Evolutionary conservation across 2,329 filamentous ascomycete species (phyloP), one percentile per base, ranked within the genome.

Genomic region (Knoxdaviesia capensis): DNA sequence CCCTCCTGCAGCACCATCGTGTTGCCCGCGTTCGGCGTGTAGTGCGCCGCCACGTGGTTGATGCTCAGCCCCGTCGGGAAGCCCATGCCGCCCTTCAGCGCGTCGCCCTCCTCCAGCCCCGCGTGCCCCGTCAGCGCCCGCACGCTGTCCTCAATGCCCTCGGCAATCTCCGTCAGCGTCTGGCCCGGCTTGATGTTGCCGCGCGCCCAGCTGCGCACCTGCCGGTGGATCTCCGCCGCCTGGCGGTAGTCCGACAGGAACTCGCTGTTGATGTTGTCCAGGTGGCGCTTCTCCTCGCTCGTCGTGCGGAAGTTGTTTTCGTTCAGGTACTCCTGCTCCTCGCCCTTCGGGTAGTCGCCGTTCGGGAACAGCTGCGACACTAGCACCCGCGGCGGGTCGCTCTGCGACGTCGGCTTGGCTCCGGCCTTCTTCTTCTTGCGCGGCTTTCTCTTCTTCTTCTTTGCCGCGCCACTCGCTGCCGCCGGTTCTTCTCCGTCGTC

Each of bases 371-470:
- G 67, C 50, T 77, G 73, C 33, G 80, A 76, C 34, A 92, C 60
- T 36, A 75, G 68, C 29, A 90, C 76, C 38, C 80, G 74, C 3
- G 84, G 84, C 32, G 84, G 83, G 41, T 74, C 68, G n/a, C 79
- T 80, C 61, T 92, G 84, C 39, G 69, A 67, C 43, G 80, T 84
- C 41, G 77, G 67, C 10, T 58, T 57, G 59, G 68, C 69, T 61
- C 70, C 69, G 58, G 76, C 80, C 69, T 80, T 80, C 65, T 75
- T 80, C 58, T 75, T 77, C 56, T 77, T 72, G 62, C 74, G 79
- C 67, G 77, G 83, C 69, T 84, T 85, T 68, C 87, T 88, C 64
- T 86, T 85, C 64, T 85, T 85, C 57, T 80, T 80, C 9, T 9
- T 35, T 29, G 45, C 36, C 7, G 40, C 40, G 31, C 41, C 42